Evolutionary conservation across 768 basidiomycete species (phyloP).

Genomic region (Naganishia randhawae): DNA sequence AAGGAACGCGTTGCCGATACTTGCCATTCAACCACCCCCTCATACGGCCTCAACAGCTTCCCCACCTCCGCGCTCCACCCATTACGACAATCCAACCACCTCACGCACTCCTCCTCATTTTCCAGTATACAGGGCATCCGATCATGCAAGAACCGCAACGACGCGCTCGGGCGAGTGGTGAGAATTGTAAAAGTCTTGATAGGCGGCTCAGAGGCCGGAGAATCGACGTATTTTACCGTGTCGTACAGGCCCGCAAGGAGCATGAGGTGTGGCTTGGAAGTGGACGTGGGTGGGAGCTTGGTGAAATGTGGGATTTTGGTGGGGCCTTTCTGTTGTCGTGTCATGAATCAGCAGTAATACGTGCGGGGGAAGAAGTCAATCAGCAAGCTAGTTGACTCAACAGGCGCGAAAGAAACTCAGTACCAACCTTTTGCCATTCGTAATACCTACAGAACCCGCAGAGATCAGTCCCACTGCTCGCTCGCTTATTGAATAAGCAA

Average conservation of each 20-base stretch:
- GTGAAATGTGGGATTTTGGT: conserved; percentile 76
- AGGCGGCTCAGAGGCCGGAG: conserved; percentile 46
- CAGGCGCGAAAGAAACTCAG: no score
- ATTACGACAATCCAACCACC: conserved; percentile 73
- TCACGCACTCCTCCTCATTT: conserved; percentile 58
- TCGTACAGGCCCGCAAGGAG: conserved; percentile 88
- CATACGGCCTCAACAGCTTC: conserved; percentile 62
- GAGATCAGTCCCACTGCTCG: no score
- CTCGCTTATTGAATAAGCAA: no score
- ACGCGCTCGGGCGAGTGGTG: conserved; percentile 70
- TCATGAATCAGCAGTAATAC: neutral
- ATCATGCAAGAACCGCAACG: conserved; percentile 83
- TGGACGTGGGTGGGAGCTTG: conserved; percentile 57
- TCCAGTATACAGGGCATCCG: conserved; percentile 73
- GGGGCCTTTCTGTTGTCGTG: conserved; percentile 57
- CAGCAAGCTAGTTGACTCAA: no score
- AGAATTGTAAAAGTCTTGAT: conserved; percentile 85
- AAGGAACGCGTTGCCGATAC: no score
- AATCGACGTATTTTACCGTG: conserved; percentile 53
- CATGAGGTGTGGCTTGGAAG: conserved; percentile 56
- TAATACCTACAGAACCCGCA: no score
- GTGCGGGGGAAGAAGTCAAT: neutral
- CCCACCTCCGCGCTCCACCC: conserved; percentile 64
- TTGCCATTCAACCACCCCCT: conserved; percentile 68
- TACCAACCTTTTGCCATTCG: conserved; percentile 76